Base-by-base conservation (phyloP, 108 stramenopile species). In the Fistulifera solaris region DNA sequence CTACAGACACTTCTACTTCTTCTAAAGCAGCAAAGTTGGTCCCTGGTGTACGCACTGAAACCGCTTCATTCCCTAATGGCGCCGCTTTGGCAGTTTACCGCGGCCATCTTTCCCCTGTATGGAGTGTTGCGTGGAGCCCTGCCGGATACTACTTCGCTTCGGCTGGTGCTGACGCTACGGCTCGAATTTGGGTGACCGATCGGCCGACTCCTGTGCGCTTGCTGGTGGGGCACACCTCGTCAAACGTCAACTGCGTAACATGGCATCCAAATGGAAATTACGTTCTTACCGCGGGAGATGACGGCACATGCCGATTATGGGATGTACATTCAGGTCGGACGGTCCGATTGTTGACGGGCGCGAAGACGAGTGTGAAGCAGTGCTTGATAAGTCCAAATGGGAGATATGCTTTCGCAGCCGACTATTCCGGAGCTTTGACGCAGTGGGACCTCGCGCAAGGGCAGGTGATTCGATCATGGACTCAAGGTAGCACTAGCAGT, bases 211-310 rank as follows among this genome's bases (percentile, higher is more conserved):
- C 95, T 23, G 65, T 97, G 6, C 89, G 98, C 21, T 54, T 99
- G 13, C 94, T 99, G 40, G 73, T 80, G 21, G 98, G 98, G 10
- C 98, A 99, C 67, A 65, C 83, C 17, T 79, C 78, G 17, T 77
- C 89, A 6, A 84, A 78, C 61, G 94, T 99, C 2, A 83, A 89
- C 62, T 77, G 77, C 21, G 89, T 95, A 13, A 67, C 44, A 13
- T 96, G 89, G 80, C 96, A 99, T 71, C 96, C 98, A 6, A 97
- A 97, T 61, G 73, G 75, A 74, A 94, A 93, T 72, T 99, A 96
- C 51, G 73, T 97, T 31, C 56, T 89, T 22, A 95, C 94, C 13
- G 95, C 91, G 4, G 67, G 81, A 52, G 85, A 85, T 45, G 98
- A 97, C 60, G 90, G 83, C 62, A 96, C 96, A 2, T 86, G 80